Conservation (phyloP, 2,329 filamentous ascomycete genomes). For the Moelleriella libera region DNA sequence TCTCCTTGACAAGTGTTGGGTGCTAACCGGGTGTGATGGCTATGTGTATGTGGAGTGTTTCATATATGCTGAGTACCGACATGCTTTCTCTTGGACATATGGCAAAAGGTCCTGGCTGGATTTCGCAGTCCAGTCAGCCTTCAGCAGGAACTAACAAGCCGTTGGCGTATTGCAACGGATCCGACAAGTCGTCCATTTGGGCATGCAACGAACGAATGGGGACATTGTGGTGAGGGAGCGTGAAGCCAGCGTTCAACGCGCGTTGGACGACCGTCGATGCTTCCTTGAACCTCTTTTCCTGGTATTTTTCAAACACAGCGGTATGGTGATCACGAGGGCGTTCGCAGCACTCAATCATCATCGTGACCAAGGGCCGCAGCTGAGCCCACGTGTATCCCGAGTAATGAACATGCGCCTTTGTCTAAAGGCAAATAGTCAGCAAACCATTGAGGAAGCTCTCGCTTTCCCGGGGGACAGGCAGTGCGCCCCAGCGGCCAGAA, state of each 20-base stretch:
- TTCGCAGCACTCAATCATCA: constrained; percentile 80
- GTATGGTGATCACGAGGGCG: constrained; percentile 67
- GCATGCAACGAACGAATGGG: constrained; percentile 21
- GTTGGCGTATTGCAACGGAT: constrained; percentile 12
- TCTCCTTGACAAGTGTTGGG: no score
- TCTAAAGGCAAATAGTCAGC: constrained; percentile 29
- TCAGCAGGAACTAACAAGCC: constrained; percentile 17
- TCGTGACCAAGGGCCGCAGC: constrained; percentile 59
- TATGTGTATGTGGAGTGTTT: constrained; percentile 3
- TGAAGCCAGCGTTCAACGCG: constrained; percentile 51
- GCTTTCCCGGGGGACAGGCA: constrained; percentile 65
- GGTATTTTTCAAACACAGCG: constrained; percentile 86
- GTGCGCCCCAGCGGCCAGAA: constrained; percentile 79
- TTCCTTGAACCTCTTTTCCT: constrained; percentile 73
- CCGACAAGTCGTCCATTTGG: constrained; percentile 10
- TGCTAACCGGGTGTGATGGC: no score
- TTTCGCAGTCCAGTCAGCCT: neutral
- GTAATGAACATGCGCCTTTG: constrained; percentile 74
- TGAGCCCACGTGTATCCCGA: constrained; percentile 86
- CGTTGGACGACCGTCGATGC: constrained; percentile 68
- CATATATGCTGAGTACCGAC: constrained; percentile 2
- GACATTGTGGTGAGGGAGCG: constrained; percentile 25
- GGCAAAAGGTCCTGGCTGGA: neutral
- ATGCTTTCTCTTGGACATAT: neutral
- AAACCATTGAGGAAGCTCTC: neutral